A percentile compares a stretch with the other conserved stretches of the same genome.
Conservation (phyloP, 2,329 filamentous ascomycete species). For the Neopestalotiopsis sp. region DNA sequence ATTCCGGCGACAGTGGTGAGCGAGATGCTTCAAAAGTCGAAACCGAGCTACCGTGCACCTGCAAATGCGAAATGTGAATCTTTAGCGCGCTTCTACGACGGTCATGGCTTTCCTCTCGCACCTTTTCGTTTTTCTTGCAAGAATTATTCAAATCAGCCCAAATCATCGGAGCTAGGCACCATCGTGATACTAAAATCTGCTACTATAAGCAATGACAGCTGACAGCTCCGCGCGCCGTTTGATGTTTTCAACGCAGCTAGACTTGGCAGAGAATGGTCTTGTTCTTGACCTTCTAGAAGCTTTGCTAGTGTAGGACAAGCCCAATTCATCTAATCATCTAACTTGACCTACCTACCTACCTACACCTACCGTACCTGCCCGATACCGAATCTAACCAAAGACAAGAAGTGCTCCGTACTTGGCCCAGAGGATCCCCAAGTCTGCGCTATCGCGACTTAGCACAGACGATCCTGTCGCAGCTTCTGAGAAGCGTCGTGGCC, state of each 20-base stretch:
- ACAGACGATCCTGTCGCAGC: neutral
- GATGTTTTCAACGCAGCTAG: slow-evolving; percentile 1
- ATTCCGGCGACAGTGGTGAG: neutral
- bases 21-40: neutral
- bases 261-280: neutral
- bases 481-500: neutral
- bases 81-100: no score
- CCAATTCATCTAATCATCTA: slow-evolving; percentile 6
- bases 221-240: slow-evolving; percentile 8
- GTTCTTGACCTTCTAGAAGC: slow-evolving; percentile 13
- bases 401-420: neutral
- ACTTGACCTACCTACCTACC: no score
- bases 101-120: no score
- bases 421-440: neutral
- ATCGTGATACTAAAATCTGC: neutral
- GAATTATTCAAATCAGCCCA: neutral
- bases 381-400: no score
- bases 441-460: neutral
- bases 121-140: no score
- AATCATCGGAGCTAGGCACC: neutral
- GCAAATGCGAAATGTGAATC: neutral
- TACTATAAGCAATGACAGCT: neutral
- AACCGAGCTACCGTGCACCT: neutral
- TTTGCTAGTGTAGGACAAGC: neutral
- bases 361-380: no score